Evolutionary conservation across 305 asterid genomes (phyloP).

Genomic region (Fraxinus floribunda): DNA sequence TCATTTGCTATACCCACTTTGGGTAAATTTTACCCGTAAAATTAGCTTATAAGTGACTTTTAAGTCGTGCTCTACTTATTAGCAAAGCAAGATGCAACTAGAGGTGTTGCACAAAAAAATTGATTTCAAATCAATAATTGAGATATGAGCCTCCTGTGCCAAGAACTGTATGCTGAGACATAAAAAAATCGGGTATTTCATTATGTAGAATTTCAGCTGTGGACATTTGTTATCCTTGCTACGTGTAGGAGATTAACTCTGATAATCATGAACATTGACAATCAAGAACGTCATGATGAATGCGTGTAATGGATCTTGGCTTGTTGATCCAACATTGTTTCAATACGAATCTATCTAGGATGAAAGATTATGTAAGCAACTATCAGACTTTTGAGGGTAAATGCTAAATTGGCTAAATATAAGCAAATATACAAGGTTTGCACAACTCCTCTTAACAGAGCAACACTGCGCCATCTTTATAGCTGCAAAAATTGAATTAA

Average conservation of each 20-base stretch:
- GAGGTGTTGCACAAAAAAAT: background rate
- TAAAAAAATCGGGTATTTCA: too few species aligned
- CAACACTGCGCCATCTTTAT: background rate
- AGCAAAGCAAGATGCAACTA: background rate
- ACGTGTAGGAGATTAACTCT: too few species aligned
- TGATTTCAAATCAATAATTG: background rate
- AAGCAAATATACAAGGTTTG: background rate
- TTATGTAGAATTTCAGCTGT: background rate
- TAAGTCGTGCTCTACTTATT: background rate
- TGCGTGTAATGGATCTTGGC: background rate
- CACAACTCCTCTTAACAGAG: background rate
- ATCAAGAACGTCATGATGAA: background rate
- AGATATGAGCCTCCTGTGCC: background rate
- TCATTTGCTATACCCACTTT: background rate
- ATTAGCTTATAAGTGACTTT: background rate
- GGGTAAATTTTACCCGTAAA: background rate
- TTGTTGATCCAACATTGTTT: background rate
- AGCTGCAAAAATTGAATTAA: too few species aligned
- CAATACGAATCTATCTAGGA: background rate
- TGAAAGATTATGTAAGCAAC: background rate
- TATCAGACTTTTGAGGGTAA: too few species aligned
- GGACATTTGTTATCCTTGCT: too few species aligned
- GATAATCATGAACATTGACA: background rate
- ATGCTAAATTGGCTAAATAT: too few species aligned
- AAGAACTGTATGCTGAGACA: background rate